Evolutionary conservation across 2,329 filamentous ascomycete species (phyloP).

Genomic region (Dactylonectria macrodidyma): DNA sequence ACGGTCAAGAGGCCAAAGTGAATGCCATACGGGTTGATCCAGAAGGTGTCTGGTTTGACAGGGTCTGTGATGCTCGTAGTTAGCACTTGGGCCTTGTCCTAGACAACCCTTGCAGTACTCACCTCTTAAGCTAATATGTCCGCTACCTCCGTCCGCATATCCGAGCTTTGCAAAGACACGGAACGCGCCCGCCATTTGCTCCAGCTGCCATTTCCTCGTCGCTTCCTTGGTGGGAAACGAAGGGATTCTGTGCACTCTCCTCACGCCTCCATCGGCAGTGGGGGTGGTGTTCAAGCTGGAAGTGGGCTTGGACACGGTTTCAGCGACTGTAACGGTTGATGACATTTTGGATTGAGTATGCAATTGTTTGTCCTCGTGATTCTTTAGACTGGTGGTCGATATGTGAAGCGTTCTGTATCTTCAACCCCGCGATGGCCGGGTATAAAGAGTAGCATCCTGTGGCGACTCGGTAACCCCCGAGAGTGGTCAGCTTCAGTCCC

Average conservation of each 20-base stretch:
- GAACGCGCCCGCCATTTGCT: constrained; percentile 62
- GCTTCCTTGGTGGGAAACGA: constrained; percentile 40
- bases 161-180: constrained; percentile 63
- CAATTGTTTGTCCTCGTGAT: background rate
- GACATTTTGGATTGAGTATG: constrained; percentile 27
- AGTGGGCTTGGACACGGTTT: constrained; percentile 6
- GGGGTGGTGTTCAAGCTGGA: constrained; percentile 34
- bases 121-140: constrained; percentile 60
- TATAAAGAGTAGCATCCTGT: background rate
- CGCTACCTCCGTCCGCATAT: constrained; percentile 61
- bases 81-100: constrained; percentile 29
- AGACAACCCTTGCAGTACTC: background rate
- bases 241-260: constrained; percentile 40
- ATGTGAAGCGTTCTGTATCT: background rate
- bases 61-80: constrained; percentile 45
- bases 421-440: background rate
- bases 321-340: constrained; percentile 25
- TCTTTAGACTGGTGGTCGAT: background rate
- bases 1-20: constrained; percentile 77
- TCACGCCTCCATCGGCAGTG: constrained; percentile 31
- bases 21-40: constrained; percentile 71
- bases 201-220: constrained; percentile 50
- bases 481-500: constrained; percentile 16
- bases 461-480: constrained; percentile 29
- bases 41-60: constrained; percentile 53